Evolutionary conservation across 805 yeast species (phyloP), one percentile per base, ranked within the genome.

Genomic region (Lachancea waltii): DNA sequence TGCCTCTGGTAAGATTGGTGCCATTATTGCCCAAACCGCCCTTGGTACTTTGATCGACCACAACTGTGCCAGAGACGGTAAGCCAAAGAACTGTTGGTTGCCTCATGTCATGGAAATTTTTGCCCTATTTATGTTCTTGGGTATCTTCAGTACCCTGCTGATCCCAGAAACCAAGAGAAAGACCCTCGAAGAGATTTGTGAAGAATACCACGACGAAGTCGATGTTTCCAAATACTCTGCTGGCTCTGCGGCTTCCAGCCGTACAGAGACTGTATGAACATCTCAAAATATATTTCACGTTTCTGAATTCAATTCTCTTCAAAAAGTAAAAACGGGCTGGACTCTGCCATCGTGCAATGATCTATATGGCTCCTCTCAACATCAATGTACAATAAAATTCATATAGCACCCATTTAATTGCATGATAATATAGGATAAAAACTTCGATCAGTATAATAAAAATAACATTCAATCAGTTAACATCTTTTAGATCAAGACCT

Each of bases 31-130:
- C 19, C 92, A 82, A 68, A 79, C 89, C 46, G 81, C 83, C 61
- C 64, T 83, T 50, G 92, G 95, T 73, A 85, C 95, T 47, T 73
- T 86, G 54, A 72, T 80, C 41, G 71, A 82, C 72, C 90, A 82
- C 64, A 73, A 76, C 46, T 86, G 95, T 76, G 67, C 85, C 25
- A 65, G 67, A 35, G 71, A 70, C 42, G 61, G 74, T 43, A 59
- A 59, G 25, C 36, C 52, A 24, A 53, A 52, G 27, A 75, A 77
- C 68, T 85, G 95, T 78, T 85, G 76, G 81, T 73, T 85, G 63
- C 85, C 86, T 30, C 95, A 86, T 52, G 95, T 86, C 49, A 85
- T 86, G 94, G 87, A 86, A 69, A 85, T 86, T 60, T 86, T 83
- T 62, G 95, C 95, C 15, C 70, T 86, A 39, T 86, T 86, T 75